Evolutionary conservation across 73 alveolate species (phyloP), one percentile per base, ranked within the genome.

Genomic region (Paramecium primaurelia): DNA sequence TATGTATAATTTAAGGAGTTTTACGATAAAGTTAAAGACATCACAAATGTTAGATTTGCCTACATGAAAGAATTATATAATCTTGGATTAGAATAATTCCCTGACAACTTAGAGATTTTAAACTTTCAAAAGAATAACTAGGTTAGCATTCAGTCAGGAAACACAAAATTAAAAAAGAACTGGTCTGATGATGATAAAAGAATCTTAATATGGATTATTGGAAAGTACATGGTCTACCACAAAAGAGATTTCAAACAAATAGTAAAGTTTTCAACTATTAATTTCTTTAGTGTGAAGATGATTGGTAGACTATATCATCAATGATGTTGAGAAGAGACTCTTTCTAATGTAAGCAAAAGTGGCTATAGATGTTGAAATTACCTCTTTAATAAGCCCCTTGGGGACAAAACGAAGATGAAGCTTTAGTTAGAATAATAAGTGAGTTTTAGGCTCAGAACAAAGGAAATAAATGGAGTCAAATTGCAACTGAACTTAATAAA

Each of bases 171-270:
- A 47, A 89, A 89, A 40, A 89, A 89, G 84, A 89, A 89, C 84
- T 89, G 94, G 94, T 71, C 92, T 25, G 94, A 89, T 34, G 94
- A 89, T 37, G 94, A 89, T n/a, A 89, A 59, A 25, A 71, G 64
- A 71, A 85, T 89, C 3, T 64, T 89, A 22, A 36, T 89, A 6
- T 89, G 94, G 94, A 42, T 89, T 18, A 85, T 89, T 0, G 91
- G 91, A 45, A 80, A 80, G 47, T 25, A 32, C 2, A 80, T 80
- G 91, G 75, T 77, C 18, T 45, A 38, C 25, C 0, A 45, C 37
- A 80, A 49, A 36, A 42, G 91, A 80, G 91, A 80, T 80, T 80
- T 80, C 47, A 80, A 80, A 25, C 49, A 20, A 40, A 80, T 80
- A 8, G 91, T 80, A 80, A 45, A 20, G 12, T 40, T 54, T 18